Evolutionary conservation across 176 grass and related monocot genomes (phyloP), one percentile per base, ranked within the genome.

Genomic region (Alopecurus myosuroides): DNA sequence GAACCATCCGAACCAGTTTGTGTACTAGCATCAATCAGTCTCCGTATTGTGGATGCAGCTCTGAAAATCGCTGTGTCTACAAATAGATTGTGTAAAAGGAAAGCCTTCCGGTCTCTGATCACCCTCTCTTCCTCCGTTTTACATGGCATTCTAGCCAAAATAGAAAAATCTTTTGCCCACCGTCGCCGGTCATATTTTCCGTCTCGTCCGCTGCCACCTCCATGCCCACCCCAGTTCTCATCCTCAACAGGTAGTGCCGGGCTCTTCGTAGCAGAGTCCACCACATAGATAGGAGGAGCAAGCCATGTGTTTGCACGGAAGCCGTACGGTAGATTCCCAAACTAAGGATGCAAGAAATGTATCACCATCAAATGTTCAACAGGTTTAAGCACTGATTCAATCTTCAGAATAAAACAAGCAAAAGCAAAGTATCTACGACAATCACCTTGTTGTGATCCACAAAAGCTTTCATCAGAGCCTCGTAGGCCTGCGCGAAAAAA

Each of bases 301-400:
- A 99, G 90, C 97, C 97, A 99, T 88, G 97, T 94, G 84, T 99
- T 99, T 86, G 97, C 94, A 85, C 94, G 97, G n/a, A 97, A 94
- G 78, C 97, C 94, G 60, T 91, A 99, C 0, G 97, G 97, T n/a
- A 97, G 82, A 91, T 99, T 99, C 56, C 97, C 97, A 89, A 99
- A 99, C 97, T 99, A 70, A 69, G 79, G 66, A 80, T 56, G 68
- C 17, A 82, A 65, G 50, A 82, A 60, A 90, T 22, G 22, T 78
- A 58, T 85, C 17, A 22, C 22, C 44, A 31, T 78, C 28, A 84
- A 30, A 65, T 81, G 5, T 51, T 34, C 8, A 9, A 9, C 4
- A 66, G 78, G 71, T 31, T 65, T 76, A 46, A 51, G 52, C 17
- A 86, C 33, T 60, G 40, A 8, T 69, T 75, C 39, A 10, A 75